phyloP scores from a whole-genome alignment of 352 stramenopile species.

The Paralagenidium karlingii region DNA sequence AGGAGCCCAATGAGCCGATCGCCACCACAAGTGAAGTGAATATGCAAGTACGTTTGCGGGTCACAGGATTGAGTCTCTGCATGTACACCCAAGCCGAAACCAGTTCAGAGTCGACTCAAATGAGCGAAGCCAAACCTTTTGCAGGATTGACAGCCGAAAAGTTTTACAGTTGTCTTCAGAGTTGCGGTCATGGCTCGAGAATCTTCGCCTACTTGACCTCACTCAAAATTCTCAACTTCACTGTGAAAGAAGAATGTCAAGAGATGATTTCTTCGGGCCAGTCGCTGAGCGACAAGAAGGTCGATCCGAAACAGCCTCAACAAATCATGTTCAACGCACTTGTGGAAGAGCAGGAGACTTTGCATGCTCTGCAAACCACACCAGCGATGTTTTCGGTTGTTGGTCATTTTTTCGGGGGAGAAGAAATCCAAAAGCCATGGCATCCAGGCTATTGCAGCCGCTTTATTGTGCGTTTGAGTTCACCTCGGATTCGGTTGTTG shows the following conservation, averaged over 20 bases:
- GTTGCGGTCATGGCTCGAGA: constrained; percentile 50
- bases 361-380: constrained; percentile 31
- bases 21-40: background rate
- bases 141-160: constrained; percentile 49
- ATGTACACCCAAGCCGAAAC: constrained; percentile 43
- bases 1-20: background rate
- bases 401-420: constrained; percentile 59
- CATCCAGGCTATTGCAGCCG: constrained; percentile 70
- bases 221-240: constrained; percentile 57
- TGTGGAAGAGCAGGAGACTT: constrained; percentile 47
- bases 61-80: constrained; percentile 50
- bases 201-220: constrained; percentile 61
- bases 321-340: constrained; percentile 57
- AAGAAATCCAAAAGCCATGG: constrained; percentile 68
- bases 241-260: too few relatives aligned
- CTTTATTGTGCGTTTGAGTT: constrained; percentile 59
- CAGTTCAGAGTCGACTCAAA: too few relatives aligned
- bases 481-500: constrained; percentile 65
- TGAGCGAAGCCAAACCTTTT: constrained; percentile 18
- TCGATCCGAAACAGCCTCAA: constrained; percentile 36
- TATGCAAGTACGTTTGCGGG: constrained; percentile 64
- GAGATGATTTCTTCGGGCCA: too few relatives aligned
- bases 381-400: constrained; percentile 65
- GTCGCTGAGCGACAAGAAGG: too few relatives aligned
- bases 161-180: constrained; percentile 61